These are phyloP conservation scores for Suillus subalutaceus DNA, from an alignment of 768 basidiomycete genomes.

Conservation along the genomic window DNA sequence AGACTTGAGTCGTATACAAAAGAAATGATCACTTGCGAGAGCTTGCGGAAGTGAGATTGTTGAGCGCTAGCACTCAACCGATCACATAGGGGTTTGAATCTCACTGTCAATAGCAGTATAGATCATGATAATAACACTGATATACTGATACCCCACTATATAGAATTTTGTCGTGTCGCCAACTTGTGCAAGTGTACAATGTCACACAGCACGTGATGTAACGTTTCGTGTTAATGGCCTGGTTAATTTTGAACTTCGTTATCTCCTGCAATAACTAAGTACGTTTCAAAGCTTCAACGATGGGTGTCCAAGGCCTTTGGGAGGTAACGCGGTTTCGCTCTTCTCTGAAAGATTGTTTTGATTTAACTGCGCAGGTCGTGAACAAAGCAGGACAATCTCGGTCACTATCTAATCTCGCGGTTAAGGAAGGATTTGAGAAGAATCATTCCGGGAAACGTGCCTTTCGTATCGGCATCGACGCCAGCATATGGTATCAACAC, in stretches of 20 bases:
- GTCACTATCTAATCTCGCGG: slow-evolving; percentile 40
- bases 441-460: slow-evolving; percentile 40
- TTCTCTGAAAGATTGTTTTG: neutral
- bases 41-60: neutral
- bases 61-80: neutral
- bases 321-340: slow-evolving; percentile 16
- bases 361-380: slow-evolving; percentile 33
- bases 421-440: slow-evolving; percentile 41
- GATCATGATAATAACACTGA: too few relatives aligned
- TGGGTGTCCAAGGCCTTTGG: slow-evolving; percentile 31
- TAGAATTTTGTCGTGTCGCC: too few relatives aligned
- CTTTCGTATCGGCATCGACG: slow-evolving; percentile 46
- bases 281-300: slow-evolving; percentile 3
- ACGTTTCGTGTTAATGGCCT: neutral
- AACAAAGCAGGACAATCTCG: slow-evolving; percentile 39
- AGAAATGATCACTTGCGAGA: neutral
- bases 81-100: too few relatives aligned
- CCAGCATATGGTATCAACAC: slow-evolving; percentile 38
- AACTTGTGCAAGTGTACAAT: too few relatives aligned
- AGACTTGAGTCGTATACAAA: neutral
- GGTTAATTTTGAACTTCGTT: neutral
- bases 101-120: too few relatives aligned
- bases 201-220: neutral
- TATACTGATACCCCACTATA: too few relatives aligned
- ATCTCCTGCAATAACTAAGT: neutral